A percentile compares a stretch with the other conserved stretches of the same genome.
phyloP scores from a whole-genome alignment of 2,329 filamentous ascomycete genomes.

The Claviceps monticola region DNA sequence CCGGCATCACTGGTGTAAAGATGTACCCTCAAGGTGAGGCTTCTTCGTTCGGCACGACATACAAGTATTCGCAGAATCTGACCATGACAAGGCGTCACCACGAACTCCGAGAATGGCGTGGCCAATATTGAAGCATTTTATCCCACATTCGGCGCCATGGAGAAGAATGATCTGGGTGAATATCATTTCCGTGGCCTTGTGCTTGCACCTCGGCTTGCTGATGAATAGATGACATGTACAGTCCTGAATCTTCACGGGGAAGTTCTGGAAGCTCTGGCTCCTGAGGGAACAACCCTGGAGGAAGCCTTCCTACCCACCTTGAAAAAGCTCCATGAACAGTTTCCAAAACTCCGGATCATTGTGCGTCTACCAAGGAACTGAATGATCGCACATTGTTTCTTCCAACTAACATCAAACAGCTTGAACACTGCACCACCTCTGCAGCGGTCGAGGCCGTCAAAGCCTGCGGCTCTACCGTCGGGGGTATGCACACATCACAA shows the following conservation, averaged over 20 bases:
- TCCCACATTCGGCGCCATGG: conserved; percentile 80
- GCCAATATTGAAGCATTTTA: conserved; percentile 54
- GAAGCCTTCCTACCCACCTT: conserved; percentile 67
- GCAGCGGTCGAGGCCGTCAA: conserved; percentile 68
- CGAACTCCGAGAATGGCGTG: conserved; percentile 56
- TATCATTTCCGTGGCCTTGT: not conserved
- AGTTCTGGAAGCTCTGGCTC: conserved; percentile 38
- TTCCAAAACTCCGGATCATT: conserved; percentile 54
- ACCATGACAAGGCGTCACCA: conserved; percentile 37
- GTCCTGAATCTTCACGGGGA: conserved; percentile 94
- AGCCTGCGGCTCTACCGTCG: conserved; percentile 63
- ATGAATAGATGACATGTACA: not conserved
- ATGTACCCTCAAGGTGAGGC: conserved; percentile 40
- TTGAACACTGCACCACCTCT: conserved; percentile 81
- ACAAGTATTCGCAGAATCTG: not conserved
- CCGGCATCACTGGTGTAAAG: conserved; percentile 61
- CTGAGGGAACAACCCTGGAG: conserved; percentile 30
- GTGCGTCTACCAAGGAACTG: not conserved
- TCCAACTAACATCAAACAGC: conserved; percentile 5
- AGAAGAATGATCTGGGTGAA: conserved; percentile 50
- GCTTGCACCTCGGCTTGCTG: not conserved
- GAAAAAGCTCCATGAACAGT: conserved; percentile 54
- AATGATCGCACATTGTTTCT: not conserved
- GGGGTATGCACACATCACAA: conserved; percentile 20
- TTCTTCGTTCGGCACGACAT: not conserved